Percentiles rank a stretch among this genome's conserved stretches.
Conservation (phyloP, 352 stramenopile genomes). For the Nothophytophthora sp. region DNA sequence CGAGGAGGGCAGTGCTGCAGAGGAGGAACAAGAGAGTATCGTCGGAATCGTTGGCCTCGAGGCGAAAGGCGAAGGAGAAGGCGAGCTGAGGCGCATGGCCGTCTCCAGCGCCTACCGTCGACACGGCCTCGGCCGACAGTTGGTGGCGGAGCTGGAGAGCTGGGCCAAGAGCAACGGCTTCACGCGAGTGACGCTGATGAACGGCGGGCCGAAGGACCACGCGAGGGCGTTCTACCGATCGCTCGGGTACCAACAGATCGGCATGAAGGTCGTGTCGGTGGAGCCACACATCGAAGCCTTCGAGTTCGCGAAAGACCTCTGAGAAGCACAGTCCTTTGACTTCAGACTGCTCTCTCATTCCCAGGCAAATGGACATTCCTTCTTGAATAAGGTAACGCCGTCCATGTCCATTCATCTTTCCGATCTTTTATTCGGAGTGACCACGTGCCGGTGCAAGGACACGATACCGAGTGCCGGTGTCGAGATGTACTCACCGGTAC, state of each 20-base stretch:
- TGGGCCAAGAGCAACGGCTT: conserved; percentile 39
- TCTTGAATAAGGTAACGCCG: too few species aligned
- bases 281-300: conserved; percentile 33
- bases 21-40: conserved; percentile 26
- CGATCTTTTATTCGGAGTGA: too few species aligned
- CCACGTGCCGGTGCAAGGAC: too few species aligned
- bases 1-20: too few species aligned
- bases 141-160: conserved; percentile 40
- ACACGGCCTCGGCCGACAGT: conserved; percentile 33
- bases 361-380: too few species aligned
- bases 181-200: conserved; percentile 31
- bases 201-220: conserved; percentile 33
- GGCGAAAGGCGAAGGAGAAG: conserved; percentile 23
- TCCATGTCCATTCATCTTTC: too few species aligned
- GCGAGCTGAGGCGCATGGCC: conserved; percentile 51
- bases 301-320: conserved; percentile 38
- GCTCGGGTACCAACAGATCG: conserved; percentile 27
- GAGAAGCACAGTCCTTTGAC: background rate
- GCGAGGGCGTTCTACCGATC: conserved; percentile 38
- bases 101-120: conserved; percentile 35
- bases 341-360: too few species aligned
- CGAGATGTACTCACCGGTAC: too few species aligned
- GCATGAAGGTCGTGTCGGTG: conserved; percentile 28
- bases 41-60: conserved; percentile 48
- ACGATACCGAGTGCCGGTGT: too few species aligned